A percentile compares a stretch with the other conserved stretches of the same genome.
Evolutionary conservation across 306 rosid species (phyloP).

Genomic region (Clitoria ternatea): DNA sequence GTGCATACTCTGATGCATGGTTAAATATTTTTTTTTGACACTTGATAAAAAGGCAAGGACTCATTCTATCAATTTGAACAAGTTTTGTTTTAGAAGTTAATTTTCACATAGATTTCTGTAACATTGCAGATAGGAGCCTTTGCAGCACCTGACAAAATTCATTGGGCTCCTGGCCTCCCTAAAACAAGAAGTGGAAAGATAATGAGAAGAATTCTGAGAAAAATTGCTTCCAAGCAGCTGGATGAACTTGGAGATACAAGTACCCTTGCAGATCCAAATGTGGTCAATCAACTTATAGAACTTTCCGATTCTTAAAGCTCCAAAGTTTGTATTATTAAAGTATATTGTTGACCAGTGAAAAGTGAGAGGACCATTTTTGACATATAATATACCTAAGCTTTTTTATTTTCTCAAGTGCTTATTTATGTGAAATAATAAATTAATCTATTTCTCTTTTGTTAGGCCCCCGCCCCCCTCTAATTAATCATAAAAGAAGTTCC

Average conservation of each 20-base stretch:
- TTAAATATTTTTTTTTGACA: background rate
- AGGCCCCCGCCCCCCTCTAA: too few species aligned
- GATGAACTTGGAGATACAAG: slow-evolving; percentile 95
- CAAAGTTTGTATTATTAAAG: slow-evolving; percentile 13
- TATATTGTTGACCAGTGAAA: slow-evolving; percentile 3
- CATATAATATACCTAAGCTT: background rate
- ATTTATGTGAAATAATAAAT: background rate
- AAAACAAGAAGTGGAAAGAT: slow-evolving; percentile 99
- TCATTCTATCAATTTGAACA: background rate
- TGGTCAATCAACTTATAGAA: slow-evolving; percentile 79
- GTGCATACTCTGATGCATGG: background rate
- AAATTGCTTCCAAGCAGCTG: slow-evolving; percentile 89
- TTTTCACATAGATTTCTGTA: background rate
- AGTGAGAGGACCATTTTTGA: slow-evolving; percentile 9
- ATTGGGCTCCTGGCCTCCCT: slow-evolving; percentile 99
- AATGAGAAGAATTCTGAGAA: slow-evolving; percentile 93
- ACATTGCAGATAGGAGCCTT: slow-evolving; percentile 94
- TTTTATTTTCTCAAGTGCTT: background rate
- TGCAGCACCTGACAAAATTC: slow-evolving; percentile 96
- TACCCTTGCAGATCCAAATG: slow-evolving; percentile 90
- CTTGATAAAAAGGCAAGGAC: background rate
- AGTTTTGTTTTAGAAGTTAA: background rate
- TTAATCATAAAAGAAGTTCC: too few species aligned
- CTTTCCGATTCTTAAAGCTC: slow-evolving; percentile 55
- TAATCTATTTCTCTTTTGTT: background rate